Percentiles rank a stretch among this genome's conserved stretches.
Evolutionary conservation across 768 basidiomycete species (phyloP).

Genomic region (Termitomyces sp.): DNA sequence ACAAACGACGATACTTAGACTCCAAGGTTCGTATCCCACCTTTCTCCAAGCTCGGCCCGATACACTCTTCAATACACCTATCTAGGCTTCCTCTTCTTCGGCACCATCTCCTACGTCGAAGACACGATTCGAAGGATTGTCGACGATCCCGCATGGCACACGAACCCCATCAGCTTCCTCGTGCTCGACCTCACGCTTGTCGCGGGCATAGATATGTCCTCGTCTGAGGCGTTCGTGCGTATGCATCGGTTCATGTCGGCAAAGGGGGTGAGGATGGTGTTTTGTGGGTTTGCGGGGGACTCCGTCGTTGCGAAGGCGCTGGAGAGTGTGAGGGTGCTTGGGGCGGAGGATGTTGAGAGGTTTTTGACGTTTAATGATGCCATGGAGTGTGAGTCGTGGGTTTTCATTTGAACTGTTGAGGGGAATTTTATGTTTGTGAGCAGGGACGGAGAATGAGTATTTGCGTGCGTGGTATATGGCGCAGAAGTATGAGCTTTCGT

Average conservation of each 20-base stretch:
- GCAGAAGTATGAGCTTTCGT: conserved; percentile 51
- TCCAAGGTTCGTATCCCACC: conserved; percentile 57
- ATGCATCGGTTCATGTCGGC: conserved; percentile 77
- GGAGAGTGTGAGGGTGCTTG: conserved; percentile 73
- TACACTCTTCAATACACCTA: not conserved
- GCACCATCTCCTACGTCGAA: conserved; percentile 90
- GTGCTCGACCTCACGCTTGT: conserved; percentile 86
- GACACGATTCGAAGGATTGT: conserved; percentile 77
- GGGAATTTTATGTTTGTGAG: too few species aligned
- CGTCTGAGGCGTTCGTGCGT: conserved; percentile 92
- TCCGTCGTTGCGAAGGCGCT: conserved; percentile 71
- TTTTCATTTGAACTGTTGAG: too few species aligned
- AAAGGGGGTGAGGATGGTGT: conserved; percentile 78
- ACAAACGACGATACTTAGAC: conserved; percentile 82
- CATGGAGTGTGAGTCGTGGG: conserved; percentile 79
- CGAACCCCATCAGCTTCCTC: conserved; percentile 83
- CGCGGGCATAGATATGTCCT: conserved; percentile 89
- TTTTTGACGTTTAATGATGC: conserved; percentile 85
- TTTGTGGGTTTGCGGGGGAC: conserved; percentile 75
- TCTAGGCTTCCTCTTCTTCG: conserved; percentile 88
- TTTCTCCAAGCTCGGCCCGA: not conserved
- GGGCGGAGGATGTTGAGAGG: conserved; percentile 74
- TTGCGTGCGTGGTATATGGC: conserved; percentile 74
- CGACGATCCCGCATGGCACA: conserved; percentile 64
- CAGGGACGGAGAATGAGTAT: conserved; percentile 94